phyloP scores from a whole-genome alignment of 495 filamentous ascomycete genomes.

The Neurospora africana region DNA sequence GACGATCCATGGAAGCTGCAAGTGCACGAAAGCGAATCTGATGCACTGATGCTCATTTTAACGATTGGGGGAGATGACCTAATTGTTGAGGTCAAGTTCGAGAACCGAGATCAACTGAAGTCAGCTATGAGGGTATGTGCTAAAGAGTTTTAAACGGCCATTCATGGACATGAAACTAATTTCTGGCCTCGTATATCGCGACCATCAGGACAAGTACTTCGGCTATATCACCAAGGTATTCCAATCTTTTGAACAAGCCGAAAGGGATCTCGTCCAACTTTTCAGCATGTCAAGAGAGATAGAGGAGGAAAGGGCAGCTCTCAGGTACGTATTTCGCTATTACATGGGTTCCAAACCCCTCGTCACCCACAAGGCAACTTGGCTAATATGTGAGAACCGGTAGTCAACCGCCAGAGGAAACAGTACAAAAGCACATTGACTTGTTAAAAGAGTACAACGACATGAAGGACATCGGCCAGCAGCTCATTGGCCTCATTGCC shows the following conservation, averaged over 20 bases:
- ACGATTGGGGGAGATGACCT: not conserved
- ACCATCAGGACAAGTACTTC: constrained; percentile 8
- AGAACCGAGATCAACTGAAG: not conserved
- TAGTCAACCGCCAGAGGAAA: constrained; percentile 14
- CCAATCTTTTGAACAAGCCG: constrained; percentile 5
- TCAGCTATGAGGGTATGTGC: not conserved
- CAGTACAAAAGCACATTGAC: constrained; percentile 53
- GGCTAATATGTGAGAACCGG: not conserved
- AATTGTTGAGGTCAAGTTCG: not conserved
- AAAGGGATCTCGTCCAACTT: not conserved
- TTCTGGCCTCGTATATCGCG: not conserved
- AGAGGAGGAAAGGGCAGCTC: not conserved
- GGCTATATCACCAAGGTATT: constrained; percentile 12
- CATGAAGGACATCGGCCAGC: constrained; percentile 62
- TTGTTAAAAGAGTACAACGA: constrained; percentile 71
- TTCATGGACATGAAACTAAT: not conserved
- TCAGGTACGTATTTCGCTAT: constrained; percentile 3
- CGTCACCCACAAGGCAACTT: not conserved
- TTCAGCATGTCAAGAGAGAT: not conserved
- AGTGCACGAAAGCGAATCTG: not conserved
- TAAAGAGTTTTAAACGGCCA: no score
- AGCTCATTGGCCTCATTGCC: constrained; percentile 63
- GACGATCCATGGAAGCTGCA: not conserved
- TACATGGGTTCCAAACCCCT: not conserved
- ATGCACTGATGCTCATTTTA: not conserved